These are phyloP conservation scores for Aspergillus carlsbadensis DNA, from an alignment of 495 filamentous ascomycete species.

Conservation along the genomic window DNA sequence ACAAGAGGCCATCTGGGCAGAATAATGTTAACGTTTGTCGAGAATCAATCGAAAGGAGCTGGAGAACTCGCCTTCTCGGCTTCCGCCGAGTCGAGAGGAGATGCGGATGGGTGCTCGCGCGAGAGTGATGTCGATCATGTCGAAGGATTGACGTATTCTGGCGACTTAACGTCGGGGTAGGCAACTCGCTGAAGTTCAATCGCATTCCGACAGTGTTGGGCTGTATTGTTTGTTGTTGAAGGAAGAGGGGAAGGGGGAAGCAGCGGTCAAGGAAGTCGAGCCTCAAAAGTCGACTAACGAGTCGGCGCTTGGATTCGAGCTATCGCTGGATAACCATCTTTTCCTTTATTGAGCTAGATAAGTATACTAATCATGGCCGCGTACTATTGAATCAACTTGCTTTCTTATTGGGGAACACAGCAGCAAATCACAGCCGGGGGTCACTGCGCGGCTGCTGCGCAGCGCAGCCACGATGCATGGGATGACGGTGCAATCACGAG, in stretches of 20 bases:
- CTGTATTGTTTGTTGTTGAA: background rate
- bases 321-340: no score
- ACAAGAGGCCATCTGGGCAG: slow-evolving; percentile 74
- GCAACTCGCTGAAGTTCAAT: slow-evolving; percentile 38
- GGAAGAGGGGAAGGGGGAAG: background rate
- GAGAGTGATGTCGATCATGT: slow-evolving; percentile 30
- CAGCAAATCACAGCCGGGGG: slow-evolving; percentile 3
- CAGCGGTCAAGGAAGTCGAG: slow-evolving; percentile 12
- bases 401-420: background rate
- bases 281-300: background rate
- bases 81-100: slow-evolving; percentile 53
- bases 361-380: background rate
- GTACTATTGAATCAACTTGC: background rate
- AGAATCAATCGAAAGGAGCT: background rate
- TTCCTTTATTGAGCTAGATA: background rate
- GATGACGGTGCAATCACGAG: background rate
- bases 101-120: slow-evolving; percentile 39
- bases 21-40: background rate
- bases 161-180: slow-evolving; percentile 38
- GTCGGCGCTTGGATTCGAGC: no score
- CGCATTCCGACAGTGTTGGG: slow-evolving; percentile 20
- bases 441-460: background rate
- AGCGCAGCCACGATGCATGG: slow-evolving; percentile 1
- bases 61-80: slow-evolving; percentile 46
- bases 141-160: slow-evolving; percentile 30